A percentile compares a stretch with the other conserved stretches of the same genome.
Evolutionary conservation across 2,329 filamentous ascomycete genomes (phyloP).

Genomic region (Shiraia bambusicola): DNA sequence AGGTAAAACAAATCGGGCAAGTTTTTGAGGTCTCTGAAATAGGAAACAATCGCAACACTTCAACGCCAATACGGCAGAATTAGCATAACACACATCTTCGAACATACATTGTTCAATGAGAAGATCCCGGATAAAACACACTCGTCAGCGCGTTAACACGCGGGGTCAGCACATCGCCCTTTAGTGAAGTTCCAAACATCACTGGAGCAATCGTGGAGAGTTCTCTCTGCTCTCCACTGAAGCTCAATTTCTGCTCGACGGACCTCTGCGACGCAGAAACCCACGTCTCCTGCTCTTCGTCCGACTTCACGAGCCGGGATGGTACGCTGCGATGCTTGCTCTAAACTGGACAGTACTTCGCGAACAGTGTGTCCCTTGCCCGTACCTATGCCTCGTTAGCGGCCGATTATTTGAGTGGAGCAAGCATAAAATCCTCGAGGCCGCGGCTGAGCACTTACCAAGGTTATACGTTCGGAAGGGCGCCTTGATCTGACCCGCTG

Average conservation of each 20-base stretch:
- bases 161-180: conserved; percentile 19
- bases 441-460: conserved; percentile 18
- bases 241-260: conserved; percentile 43
- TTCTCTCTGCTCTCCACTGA: conserved; percentile 42
- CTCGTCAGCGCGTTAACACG: background rate
- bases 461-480: conserved; percentile 47
- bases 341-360: conserved; percentile 45
- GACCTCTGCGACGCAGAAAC: conserved; percentile 45
- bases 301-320: conserved; percentile 43
- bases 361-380: conserved; percentile 47
- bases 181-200: conserved; percentile 46
- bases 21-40: background rate
- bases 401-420: conserved; percentile 13
- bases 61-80: conserved; percentile 6
- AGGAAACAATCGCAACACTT: conserved; percentile 6
- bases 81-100: background rate
- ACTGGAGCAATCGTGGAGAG: conserved; percentile 39
- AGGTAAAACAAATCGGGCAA: background rate
- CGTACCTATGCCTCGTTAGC: conserved; percentile 32
- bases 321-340: conserved; percentile 37
- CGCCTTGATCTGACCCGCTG: conserved; percentile 32
- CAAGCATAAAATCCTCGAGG: background rate
- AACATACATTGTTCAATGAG: background rate
- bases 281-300: conserved; percentile 46
- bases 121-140: no score